A percentile compares a stretch with the other conserved stretches of the same genome.
Conservation (phyloP, 768 basidiomycete species). For the Cantharellus anzutake region DNA sequence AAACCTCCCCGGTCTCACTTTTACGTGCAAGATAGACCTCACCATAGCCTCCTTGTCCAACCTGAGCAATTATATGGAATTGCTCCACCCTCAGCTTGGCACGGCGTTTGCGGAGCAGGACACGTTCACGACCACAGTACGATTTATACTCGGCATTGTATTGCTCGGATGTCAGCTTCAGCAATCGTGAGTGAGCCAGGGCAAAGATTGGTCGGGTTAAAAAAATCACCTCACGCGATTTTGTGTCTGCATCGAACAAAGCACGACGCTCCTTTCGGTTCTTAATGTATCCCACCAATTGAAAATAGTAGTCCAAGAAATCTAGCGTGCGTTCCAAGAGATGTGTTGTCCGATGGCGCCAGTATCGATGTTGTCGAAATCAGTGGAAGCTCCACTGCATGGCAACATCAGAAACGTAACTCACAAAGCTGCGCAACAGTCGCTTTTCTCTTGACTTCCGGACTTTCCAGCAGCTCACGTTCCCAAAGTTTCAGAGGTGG, state of each 20-base stretch:
- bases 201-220: not conserved
- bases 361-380: not conserved
- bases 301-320: conserved; percentile 98
- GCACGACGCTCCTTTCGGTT: conserved; percentile 68
- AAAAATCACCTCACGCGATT: conserved; percentile 29
- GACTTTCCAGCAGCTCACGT: conserved; percentile 57
- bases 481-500: conserved; percentile 53
- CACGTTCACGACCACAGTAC: conserved; percentile 86
- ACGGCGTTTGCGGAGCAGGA: conserved; percentile 76
- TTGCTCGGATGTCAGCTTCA: conserved; percentile 24
- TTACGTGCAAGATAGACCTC: conserved; percentile 94
- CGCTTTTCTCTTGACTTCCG: conserved; percentile 85
- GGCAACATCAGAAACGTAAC: conserved; percentile 4
- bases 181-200: not conserved
- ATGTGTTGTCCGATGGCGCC: not conserved
- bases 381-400: not conserved
- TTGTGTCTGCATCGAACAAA: conserved; percentile 69
- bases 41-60: conserved; percentile 97
- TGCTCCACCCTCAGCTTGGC: conserved; percentile 86
- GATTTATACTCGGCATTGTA: conserved; percentile 72
- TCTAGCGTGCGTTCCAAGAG: conserved; percentile 30
- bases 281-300: conserved; percentile 75
- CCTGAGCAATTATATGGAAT: conserved; percentile 96
- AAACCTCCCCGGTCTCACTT: conserved; percentile 88
- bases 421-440: conserved; percentile 93